A percentile compares a stretch with the other conserved stretches of the same genome.
Evolutionary conservation across 2,329 filamentous ascomycete genomes (phyloP).

Genomic region (Fusarium concolor): DNA sequence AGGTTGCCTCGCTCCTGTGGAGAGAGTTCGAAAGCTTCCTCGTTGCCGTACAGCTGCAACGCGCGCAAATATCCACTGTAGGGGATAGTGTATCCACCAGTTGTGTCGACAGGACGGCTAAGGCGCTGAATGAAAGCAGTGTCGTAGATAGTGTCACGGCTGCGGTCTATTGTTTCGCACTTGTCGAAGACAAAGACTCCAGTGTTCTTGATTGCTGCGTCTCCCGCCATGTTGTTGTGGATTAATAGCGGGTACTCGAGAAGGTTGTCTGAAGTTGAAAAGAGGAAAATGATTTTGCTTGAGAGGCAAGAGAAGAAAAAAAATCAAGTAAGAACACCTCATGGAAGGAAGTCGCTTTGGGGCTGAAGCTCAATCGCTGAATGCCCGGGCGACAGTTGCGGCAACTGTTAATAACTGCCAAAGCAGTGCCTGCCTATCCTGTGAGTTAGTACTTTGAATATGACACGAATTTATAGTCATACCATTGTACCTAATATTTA

Average conservation of each 20-base stretch:
- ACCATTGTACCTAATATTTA: no score
- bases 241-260: not conserved
- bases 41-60: conserved; percentile 24
- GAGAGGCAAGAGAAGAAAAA: not conserved
- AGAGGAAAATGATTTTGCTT: not conserved
- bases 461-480: no score
- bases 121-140: conserved; percentile 2
- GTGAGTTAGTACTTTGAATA: no score
- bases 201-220: not conserved
- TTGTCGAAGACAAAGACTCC: conserved; percentile 6
- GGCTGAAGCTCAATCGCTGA: not conserved
- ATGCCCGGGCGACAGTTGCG: not conserved
- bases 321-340: not conserved
- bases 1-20: not conserved
- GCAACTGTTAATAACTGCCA: not conserved
- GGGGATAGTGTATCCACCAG: conserved; percentile 3
- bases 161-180: conserved; percentile 1
- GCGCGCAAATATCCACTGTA: conserved; percentile 20
- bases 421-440: not conserved
- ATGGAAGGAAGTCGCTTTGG: not conserved
- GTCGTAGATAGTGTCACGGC: conserved; percentile 1
- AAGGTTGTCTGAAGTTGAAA: not conserved
- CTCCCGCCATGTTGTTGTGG: not conserved
- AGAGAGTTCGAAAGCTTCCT: conserved; percentile 2
- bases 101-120: not conserved